phyloP scores from a whole-genome alignment of 2,329 filamentous ascomycete genomes.

The Xylariaceae sp. region DNA sequence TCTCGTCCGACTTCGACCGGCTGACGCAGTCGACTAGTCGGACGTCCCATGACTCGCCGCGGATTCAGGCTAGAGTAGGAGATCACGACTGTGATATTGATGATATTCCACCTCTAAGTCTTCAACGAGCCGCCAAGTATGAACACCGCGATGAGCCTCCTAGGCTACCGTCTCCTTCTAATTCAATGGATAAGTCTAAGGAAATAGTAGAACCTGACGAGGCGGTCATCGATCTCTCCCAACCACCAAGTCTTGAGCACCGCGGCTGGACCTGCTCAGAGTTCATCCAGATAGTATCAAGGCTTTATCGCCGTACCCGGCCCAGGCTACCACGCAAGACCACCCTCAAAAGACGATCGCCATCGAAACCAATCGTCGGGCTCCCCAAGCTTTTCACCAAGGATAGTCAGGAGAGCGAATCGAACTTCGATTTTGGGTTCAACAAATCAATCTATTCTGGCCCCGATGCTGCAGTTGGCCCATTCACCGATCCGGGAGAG shows the following conservation, averaged over 20 bases:
- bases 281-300: conserved; percentile 9
- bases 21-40: conserved; percentile 9
- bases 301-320: conserved; percentile 3
- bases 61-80: background rate
- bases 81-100: background rate
- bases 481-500: conserved; percentile 14
- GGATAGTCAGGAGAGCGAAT: background rate
- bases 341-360: background rate
- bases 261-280: background rate
- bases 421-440: conserved; percentile 6
- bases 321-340: conserved; percentile 9
- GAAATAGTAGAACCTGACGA: background rate
- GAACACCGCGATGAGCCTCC: background rate
- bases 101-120: background rate
- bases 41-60: conserved; percentile 8
- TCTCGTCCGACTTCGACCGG: conserved; percentile 9
- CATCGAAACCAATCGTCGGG: background rate
- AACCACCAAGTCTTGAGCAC: no score
- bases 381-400: conserved; percentile 9
- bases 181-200: background rate
- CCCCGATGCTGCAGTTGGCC: conserved; percentile 13
- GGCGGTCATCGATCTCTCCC: no score
- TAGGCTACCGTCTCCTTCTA: background rate
- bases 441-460: conserved; percentile 14
- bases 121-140: background rate